phyloP scores from a whole-genome alignment of 441 rosid species.

The Codiaeum variegatum region DNA sequence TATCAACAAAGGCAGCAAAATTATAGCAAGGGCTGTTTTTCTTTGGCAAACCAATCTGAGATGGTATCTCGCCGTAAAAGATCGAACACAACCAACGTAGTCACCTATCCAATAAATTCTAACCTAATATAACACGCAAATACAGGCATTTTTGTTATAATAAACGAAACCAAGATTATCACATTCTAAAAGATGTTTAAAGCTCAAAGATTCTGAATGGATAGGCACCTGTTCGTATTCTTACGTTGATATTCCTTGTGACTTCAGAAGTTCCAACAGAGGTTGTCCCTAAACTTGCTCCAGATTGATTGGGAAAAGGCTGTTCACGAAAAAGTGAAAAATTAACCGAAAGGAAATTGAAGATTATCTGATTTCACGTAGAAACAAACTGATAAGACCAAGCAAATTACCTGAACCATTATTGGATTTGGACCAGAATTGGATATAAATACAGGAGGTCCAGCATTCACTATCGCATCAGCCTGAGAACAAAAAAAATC shows the following conservation, averaged over 20 bases:
- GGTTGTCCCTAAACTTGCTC: neutral
- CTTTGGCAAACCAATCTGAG: neutral
- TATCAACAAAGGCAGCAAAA: neutral
- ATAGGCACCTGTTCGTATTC: conserved; percentile 2
- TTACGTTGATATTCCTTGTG: neutral
- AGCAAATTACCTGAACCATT: neutral
- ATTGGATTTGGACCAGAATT: conserved; percentile 1
- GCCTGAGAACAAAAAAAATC: neutral
- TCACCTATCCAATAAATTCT: neutral
- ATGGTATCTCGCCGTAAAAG: neutral
- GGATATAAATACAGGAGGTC: conserved; percentile 3
- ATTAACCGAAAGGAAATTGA: neutral
- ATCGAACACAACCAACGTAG: neutral
- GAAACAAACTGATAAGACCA: neutral
- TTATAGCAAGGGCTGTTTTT: neutral
- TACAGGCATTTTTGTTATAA: neutral
- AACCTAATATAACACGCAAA: neutral
- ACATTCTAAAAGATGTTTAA: neutral
- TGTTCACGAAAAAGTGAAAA: neutral
- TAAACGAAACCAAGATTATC: neutral
- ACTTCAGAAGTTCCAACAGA: neutral
- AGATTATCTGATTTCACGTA: neutral
- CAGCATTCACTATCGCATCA: neutral
- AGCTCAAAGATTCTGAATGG: neutral
- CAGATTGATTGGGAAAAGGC: neutral